Percentiles rank a stretch among this genome's conserved stretches.
Evolutionary conservation across 345 rosid species (phyloP).

Genomic region (Melaleuca quinquenervia): DNA sequence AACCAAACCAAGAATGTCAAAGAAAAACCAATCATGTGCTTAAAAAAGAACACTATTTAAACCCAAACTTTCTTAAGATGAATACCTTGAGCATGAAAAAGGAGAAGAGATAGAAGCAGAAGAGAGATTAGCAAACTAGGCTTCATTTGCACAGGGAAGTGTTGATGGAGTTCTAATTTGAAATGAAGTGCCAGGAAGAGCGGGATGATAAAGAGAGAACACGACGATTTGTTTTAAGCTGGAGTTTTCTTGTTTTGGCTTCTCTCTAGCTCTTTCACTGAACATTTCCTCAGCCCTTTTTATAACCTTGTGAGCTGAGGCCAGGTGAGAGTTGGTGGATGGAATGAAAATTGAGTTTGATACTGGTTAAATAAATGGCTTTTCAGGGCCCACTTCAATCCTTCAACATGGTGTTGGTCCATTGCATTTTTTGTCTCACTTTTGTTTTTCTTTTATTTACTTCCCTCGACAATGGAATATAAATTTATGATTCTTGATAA

Average conservation of each 20-base stretch:
- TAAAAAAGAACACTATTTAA: background rate
- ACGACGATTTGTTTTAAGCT: background rate
- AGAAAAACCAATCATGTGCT: background rate
- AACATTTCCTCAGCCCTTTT: background rate
- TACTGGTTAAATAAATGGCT: background rate
- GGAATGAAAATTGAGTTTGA: background rate
- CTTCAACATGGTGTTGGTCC: background rate
- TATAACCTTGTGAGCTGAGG: background rate
- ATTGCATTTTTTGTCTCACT: background rate
- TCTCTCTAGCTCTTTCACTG: background rate
- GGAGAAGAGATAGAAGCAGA: slow-evolving; percentile 2
- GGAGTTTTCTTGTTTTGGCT: background rate
- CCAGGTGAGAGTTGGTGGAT: background rate
- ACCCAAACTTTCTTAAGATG: background rate
- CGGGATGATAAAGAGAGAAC: background rate
- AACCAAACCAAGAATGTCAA: background rate
- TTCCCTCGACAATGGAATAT: background rate
- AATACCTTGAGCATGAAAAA: slow-evolving; percentile 4
- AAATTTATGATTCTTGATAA: background rate
- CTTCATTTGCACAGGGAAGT: background rate
- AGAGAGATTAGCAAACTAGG: background rate
- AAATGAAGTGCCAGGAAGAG: background rate
- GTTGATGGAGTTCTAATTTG: background rate
- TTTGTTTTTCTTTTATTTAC: background rate
- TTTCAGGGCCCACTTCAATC: background rate